Evolutionary conservation across 345 rosid genomes (phyloP), one percentile per base, ranked within the genome.

Genomic region (Eucalyptus globulus): DNA sequence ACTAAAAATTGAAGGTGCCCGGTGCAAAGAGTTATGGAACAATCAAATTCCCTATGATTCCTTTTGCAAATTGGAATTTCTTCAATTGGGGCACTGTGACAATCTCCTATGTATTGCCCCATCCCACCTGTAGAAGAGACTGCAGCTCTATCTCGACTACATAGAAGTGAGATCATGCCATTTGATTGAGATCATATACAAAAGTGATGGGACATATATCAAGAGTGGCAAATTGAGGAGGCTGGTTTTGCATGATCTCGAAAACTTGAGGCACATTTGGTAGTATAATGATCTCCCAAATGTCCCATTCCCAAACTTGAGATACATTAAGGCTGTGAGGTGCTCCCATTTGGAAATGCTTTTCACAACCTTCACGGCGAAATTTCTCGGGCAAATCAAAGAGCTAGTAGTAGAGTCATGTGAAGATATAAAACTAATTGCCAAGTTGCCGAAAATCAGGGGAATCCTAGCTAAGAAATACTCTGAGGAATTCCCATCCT

Each of bases 211-310:
- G 69, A 65, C 19, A 8, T 0, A 14, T 14, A n/a, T 3, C 2
- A 13, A 29, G 19, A 29, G 76, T 29, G 19, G 1, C 7, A n/a
- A n/a, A 65, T 2, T 65, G 76, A 65, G 2, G 2, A 13, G 37
- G 3, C 2, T 65, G 16, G 3, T 2, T 65, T n/a, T 65, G 37
- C 0, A 0, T 1, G 10, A 7, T 65, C 76, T 65, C 0, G 9
- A n/a, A 65, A 65, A 14, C 37, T n/a, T n/a, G 76, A n/a, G 76
- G 1, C 9, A 7, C 11, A n/a, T 65, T 65, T n/a, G 76, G 76
- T 6, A n/a, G 9, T 65, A 10, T 8, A 6, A n/a, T 3, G 3
- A 21, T 65, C 19, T n/a, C 72, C 72, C 37, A 4, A 29, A n/a
- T 6, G 1, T 65, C 21, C 72, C 19, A 0, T n/a, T 65, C 9